Base-by-base conservation (phyloP, 768 basidiomycete genomes). In the Amanita phalloides region DNA sequence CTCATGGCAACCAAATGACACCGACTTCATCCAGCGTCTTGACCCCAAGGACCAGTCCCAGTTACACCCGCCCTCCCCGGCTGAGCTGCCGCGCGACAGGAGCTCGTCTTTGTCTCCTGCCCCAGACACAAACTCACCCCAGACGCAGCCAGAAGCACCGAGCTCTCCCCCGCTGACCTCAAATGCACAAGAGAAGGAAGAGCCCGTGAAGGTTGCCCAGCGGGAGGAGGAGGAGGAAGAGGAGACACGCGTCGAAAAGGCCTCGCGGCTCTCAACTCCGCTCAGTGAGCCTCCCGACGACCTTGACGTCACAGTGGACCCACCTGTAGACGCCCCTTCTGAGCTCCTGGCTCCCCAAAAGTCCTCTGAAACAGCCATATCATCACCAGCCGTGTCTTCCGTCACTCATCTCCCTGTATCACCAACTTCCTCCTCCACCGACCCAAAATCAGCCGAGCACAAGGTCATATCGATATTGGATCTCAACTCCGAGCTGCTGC, bases 271-370 rank as follows among this genome's bases (percentile, higher is more conserved):
- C 53, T 82, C 82, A 20, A 86, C 86, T 0, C 86, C 86, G 3
- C 77, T 90, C 61, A 87, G 82, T 57, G 86, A 87, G 55, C 74
- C 82, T 0, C 78, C 82, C 37, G 79, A 80, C 44, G 78, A 79
- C 25, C 33, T 52, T 26, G 70, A 72, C 3, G 65, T 66, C 48
- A 66, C 71, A 48, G 65, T 67, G 32, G 62, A 63, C 46, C 62
- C 57, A 28, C 55, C 55, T 10, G 55, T 58, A 7, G 33, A 33
- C 33, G 33, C 33, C 33, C 13, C 33, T 33, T 13, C 33, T 13
- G 33, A 33, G 33, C 33, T 13, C 10, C 33, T 33, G 33, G 33
- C 33, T 33, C 13, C 33, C 13, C 33, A 11, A 33, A 33, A 33
- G 33, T n/a, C 46, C 4, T 28, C 43, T 28, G 43, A 45, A 45